A percentile compares a stretch with the other conserved stretches of the same genome.
These are phyloP conservation scores for Mycena haematopus DNA, from an alignment of 768 basidiomycete genomes.

Conservation along the genomic window DNA sequence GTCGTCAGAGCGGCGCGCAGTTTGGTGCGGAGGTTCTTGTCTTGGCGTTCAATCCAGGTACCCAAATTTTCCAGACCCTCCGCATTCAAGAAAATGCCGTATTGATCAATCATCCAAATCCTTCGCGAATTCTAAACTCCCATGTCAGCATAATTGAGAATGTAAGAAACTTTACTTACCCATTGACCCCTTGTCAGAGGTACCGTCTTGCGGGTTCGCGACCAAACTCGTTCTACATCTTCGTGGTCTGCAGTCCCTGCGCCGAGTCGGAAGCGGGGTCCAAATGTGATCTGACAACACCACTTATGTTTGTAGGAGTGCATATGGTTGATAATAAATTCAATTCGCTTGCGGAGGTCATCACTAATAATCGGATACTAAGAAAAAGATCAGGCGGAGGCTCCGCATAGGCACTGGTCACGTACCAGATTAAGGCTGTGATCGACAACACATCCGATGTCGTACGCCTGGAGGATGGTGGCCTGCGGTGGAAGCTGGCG, in stretches of 20 bases:
- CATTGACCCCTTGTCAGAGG: constrained; percentile 26
- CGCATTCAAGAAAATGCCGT: too few relatives aligned
- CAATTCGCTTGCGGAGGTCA: neutral
- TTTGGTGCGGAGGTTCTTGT: too few relatives aligned
- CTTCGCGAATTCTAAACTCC: constrained; percentile 28
- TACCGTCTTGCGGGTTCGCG: constrained; percentile 33
- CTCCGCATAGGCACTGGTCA: neutral
- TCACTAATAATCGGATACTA: neutral
- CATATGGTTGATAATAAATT: neutral
- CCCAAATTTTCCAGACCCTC: too few relatives aligned
- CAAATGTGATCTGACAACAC: neutral
- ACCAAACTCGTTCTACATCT: constrained; percentile 43
- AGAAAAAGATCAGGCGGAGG: neutral
- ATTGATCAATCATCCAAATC: constrained; percentile 43
- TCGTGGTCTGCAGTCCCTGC: too few relatives aligned
- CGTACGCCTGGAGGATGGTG: neutral
- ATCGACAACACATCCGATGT: neutral
- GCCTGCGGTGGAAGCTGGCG: neutral
- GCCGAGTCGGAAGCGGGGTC: neutral
- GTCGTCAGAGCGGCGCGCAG: too few relatives aligned
- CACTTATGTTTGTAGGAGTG: neutral
- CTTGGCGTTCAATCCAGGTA: too few relatives aligned
- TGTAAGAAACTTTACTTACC: constrained; percentile 9
- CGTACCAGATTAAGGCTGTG: neutral
- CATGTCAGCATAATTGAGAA: too few relatives aligned